These are phyloP conservation scores for Talinum fruticosum DNA, from an alignment of 148 eudicot genomes.

Conservation along the genomic window DNA sequence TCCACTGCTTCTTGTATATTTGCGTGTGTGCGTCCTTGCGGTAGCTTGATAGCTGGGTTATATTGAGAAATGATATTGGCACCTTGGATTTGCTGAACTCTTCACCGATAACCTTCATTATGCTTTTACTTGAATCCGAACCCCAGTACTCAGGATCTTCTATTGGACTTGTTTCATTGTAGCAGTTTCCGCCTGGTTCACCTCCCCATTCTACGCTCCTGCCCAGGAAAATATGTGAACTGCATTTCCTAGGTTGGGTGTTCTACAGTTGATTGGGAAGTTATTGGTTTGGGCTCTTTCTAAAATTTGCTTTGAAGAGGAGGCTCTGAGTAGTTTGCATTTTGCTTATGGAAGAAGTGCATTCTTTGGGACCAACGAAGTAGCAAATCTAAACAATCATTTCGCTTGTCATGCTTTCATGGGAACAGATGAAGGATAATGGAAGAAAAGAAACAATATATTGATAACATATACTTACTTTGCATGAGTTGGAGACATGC, in stretches of 20 bases:
- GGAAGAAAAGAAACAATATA: too few relatives aligned
- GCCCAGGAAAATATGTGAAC: slow-evolving; percentile 3
- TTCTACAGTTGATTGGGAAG: background rate
- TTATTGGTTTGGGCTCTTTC: background rate
- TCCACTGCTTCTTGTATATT: slow-evolving; percentile 92
- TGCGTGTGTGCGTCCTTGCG: slow-evolving; percentile 93
- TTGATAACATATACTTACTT: slow-evolving; percentile 44
- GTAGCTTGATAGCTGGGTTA: slow-evolving; percentile 71
- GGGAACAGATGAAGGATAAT: background rate
- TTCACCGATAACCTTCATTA: slow-evolving; percentile 77
- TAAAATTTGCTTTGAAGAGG: background rate
- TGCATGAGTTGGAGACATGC: slow-evolving; percentile 92
- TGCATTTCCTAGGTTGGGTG: background rate
- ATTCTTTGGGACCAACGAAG: background rate
- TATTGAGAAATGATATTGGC: slow-evolving; percentile 74
- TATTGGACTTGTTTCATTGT: slow-evolving; percentile 68
- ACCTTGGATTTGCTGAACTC: slow-evolving; percentile 56
- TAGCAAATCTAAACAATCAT: background rate
- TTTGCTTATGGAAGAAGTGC: background rate
- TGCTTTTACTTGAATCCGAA: slow-evolving; percentile 57
- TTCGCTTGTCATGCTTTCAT: background rate
- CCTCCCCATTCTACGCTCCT: slow-evolving; percentile 93
- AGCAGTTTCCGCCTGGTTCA: slow-evolving; percentile 63
- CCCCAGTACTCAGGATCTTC: slow-evolving; percentile 79
- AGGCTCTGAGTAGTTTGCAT: background rate